phyloP scores from a whole-genome alignment of 495 filamentous ascomycete genomes.

The Aspergillus cristatus region DNA sequence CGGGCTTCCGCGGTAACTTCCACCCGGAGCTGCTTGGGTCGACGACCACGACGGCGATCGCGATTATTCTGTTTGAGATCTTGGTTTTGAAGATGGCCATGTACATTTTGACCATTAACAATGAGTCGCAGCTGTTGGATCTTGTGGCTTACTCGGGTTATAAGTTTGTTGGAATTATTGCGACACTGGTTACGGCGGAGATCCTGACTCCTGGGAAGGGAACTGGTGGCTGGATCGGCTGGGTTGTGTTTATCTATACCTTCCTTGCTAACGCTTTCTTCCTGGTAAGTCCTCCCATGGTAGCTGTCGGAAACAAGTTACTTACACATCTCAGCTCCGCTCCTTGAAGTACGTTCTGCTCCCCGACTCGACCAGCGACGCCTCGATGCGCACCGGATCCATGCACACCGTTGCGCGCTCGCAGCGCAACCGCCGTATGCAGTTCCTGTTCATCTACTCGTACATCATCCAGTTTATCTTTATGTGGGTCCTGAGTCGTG shows the following conservation, averaged over 20 bases:
- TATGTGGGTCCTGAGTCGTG: constrained; percentile 80
- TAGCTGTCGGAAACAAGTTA: background rate
- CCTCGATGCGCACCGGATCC: constrained; percentile 49
- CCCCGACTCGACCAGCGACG: constrained; percentile 65
- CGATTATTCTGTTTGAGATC: constrained; percentile 78
- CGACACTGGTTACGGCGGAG: constrained; percentile 70
- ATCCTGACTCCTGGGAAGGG: constrained; percentile 65
- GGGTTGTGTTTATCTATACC: constrained; percentile 81
- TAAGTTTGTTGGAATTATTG: constrained; percentile 95
- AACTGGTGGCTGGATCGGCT: constrained; percentile 78
- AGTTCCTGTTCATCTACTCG: constrained; percentile 92
- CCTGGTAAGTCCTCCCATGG: constrained; percentile 49
- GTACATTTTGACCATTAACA: constrained; percentile 87
- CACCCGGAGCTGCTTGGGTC: constrained; percentile 87
- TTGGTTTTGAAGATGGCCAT: constrained; percentile 80
- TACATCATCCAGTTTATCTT: constrained; percentile 90
- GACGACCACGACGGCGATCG: constrained; percentile 74
- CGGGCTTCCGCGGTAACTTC: constrained; percentile 86
- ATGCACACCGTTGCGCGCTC: constrained; percentile 73
- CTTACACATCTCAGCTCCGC: constrained; percentile 56
- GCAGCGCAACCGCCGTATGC: constrained; percentile 80
- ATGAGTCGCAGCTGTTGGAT: constrained; percentile 79
- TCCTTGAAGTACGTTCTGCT: constrained; percentile 93
- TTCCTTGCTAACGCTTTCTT: constrained; percentile 95
- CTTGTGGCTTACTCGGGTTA: constrained; percentile 94